Evolutionary conservation across 441 rosid genomes (phyloP), one percentile per base, ranked within the genome.

Genomic region (Cnidoscolus chayamansa): DNA sequence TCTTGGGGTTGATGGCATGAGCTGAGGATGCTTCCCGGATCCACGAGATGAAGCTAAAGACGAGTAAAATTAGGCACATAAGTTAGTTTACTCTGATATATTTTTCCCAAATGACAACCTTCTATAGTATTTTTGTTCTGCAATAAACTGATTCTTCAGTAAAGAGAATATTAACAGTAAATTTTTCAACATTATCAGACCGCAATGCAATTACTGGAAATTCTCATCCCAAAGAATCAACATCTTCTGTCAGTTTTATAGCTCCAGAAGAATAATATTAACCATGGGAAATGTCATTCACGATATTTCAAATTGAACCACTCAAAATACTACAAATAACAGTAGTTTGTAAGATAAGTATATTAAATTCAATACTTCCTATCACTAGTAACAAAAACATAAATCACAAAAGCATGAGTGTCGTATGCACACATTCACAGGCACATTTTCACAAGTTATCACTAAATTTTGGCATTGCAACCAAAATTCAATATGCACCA

Each of bases 11-110:
- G 99, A 89, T 63, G 89, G 97, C 88, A 95, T 84, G 74, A 93
- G 90, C 75, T 95, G 99, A 77, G 99, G 99, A 83, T 95, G 97
- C 84, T 95, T 95, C 75, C 99, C 99, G 77, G 98, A 91, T 81
- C 97, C 97, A 47, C 95, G 92, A 72, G 98, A 86, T 80, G 94
- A 86, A 78, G 93, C 92, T 89, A 76, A 66, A 65, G 15, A 59
- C 31, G 67, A 53, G 70, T 17, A 7, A 70, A 75, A 72, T 67
- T 19, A 30, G 25, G 43, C 6, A 63, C 16, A n/a, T 17, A 32
- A 45, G 4, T 63, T 10, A 68, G 64, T 68, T 45, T 15, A 72
- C 6, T 10, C 20, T 45, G 43, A 37, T 56, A 50, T 54, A 68
- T 40, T 67, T 47, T 31, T 61, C 61, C 47, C 62, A 12, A 20